These are phyloP conservation scores for Phytopythium helicoides DNA, from an alignment of 352 stramenopile genomes.

Conservation along the genomic window DNA sequence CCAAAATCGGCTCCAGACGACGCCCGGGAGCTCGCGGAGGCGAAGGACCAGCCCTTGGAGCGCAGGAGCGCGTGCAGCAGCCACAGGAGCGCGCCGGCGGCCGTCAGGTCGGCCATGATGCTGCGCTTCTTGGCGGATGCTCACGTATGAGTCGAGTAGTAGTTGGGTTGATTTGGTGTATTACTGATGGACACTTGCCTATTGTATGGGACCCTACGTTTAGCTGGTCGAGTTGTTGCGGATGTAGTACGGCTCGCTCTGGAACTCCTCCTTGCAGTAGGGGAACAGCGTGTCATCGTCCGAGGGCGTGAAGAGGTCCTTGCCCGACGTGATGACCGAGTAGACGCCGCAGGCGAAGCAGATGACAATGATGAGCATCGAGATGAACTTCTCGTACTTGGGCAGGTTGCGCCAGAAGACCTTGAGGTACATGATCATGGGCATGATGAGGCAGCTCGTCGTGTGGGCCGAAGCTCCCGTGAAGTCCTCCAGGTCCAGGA, in stretches of 20 bases:
- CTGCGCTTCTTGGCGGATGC: too few species aligned
- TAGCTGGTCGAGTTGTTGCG: constrained; percentile 27
- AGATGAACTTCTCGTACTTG: constrained; percentile 37
- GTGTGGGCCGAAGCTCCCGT: constrained; percentile 49
- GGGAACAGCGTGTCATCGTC: constrained; percentile 39
- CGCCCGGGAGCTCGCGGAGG: background rate
- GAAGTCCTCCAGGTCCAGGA: constrained; percentile 55
- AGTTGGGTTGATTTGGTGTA: too few species aligned
- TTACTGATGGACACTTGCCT: too few species aligned
- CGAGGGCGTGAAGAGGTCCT: constrained; percentile 48
- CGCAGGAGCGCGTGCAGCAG: constrained; percentile 32
- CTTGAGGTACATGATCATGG: constrained; percentile 53
- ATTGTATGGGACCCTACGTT: background rate
- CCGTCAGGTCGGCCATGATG: constrained; percentile 1
- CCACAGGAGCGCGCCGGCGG: constrained; percentile 35
- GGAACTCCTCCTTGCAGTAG: constrained; percentile 53
- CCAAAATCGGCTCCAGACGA: background rate
- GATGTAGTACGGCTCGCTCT: constrained; percentile 48
- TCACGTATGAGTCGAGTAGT: too few species aligned
- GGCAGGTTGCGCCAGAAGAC: constrained; percentile 39
- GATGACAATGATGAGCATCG: constrained; percentile 36
- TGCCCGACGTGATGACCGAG: constrained; percentile 47
- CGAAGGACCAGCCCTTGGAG: constrained; percentile 13
- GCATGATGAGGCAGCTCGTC: constrained; percentile 50
- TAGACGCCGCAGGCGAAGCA: constrained; percentile 46